Evolutionary conservation across 306 rosid genomes (phyloP).

Genomic region (Boehmeria nivea): DNA sequence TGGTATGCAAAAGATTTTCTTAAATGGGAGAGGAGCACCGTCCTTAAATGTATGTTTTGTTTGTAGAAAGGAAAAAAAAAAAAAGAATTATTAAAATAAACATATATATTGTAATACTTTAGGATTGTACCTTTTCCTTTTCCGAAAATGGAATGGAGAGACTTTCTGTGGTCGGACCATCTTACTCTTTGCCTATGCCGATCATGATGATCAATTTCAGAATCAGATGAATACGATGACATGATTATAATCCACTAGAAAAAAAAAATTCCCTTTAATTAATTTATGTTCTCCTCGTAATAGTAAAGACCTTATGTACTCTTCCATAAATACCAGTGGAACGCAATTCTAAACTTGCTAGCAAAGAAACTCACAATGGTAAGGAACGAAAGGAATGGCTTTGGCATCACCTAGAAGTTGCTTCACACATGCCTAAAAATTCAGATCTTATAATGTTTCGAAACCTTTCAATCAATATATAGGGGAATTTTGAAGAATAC

Average conservation of each 20-base stretch:
- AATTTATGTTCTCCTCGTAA: not conserved
- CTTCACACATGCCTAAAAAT: conserved; percentile 21
- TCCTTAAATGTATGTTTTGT: too few relatives aligned
- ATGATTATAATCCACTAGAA: conserved; percentile 15
- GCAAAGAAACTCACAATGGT: conserved; percentile 22
- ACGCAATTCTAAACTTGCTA: conserved; percentile 41
- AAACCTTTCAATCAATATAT: too few relatives aligned
- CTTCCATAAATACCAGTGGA: not conserved
- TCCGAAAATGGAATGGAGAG: conserved; percentile 37
- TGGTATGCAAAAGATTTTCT: too few relatives aligned
- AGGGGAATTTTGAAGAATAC: too few relatives aligned
- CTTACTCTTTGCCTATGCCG: not conserved
- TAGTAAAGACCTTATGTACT: not conserved
- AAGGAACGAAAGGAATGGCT: conserved; percentile 47
- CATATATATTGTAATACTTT: not conserved
- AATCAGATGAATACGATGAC: conserved; percentile 19
- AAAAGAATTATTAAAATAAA: not conserved
- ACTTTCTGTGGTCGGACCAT: conserved; percentile 27
- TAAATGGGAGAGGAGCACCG: too few relatives aligned
- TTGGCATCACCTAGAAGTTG: conserved; percentile 44
- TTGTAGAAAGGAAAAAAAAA: too few relatives aligned
- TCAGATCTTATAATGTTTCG: not conserved
- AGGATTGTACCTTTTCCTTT: conserved; percentile 37
- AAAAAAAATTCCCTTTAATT: not conserved
- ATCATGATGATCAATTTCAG: not conserved